These are phyloP conservation scores for Penicillium atrosanguineum DNA, from an alignment of 495 filamentous ascomycete genomes.

Conservation along the genomic window DNA sequence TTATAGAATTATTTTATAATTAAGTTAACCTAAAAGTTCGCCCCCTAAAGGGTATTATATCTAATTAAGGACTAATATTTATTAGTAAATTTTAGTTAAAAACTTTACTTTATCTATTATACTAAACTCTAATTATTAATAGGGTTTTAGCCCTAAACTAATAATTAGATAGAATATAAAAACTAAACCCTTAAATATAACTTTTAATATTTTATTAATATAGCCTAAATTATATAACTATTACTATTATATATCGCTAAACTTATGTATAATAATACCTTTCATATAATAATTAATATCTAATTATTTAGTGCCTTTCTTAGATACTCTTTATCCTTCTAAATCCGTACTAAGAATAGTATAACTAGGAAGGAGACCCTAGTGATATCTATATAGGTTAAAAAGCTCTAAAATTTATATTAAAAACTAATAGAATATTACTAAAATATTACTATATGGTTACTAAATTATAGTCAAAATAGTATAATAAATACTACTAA, in stretches of 20 bases:
- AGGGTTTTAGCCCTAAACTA: background rate
- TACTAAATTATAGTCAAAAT: background rate
- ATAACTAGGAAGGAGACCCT: background rate
- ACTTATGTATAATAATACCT: background rate
- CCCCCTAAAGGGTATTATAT: background rate
- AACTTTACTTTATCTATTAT: too few species aligned
- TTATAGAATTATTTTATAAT: background rate
- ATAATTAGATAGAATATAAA: background rate
- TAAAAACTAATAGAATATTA: background rate
- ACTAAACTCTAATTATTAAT: background rate
- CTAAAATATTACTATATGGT: too few species aligned
- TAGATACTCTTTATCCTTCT: background rate
- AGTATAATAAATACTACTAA: background rate
- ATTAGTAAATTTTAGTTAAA: too few species aligned
- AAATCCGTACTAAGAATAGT: background rate
- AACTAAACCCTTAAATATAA: background rate
- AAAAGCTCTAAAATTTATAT: too few species aligned
- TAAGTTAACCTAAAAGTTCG: background rate
- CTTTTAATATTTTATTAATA: background rate
- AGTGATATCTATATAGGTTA: too few species aligned
- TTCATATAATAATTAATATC: background rate
- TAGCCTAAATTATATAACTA: background rate
- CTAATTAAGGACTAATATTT: too few species aligned
- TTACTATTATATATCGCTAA: background rate
- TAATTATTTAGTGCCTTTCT: background rate